Evolutionary conservation across 2,329 filamentous ascomycete genomes (phyloP), one percentile per base, ranked within the genome.

Genomic region (Paecilomyces variotii): DNA sequence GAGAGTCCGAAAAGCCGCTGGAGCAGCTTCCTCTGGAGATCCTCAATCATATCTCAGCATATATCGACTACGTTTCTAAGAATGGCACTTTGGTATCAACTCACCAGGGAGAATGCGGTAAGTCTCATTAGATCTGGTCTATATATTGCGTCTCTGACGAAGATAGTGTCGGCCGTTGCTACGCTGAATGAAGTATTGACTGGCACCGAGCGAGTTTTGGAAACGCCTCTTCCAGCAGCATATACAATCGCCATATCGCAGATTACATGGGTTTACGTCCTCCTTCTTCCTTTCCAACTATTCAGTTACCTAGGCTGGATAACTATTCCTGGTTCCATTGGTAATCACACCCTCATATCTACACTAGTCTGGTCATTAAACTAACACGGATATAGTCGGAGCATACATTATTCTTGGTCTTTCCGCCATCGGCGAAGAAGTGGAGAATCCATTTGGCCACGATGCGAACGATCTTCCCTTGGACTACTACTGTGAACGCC

Each of bases 11-110:
- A 62, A 84, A 82, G 64, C 89, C 90, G 0, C 80, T 93, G 12
- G 90, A 90, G 57, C 92, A 95, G 71, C 79, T 93, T n/a, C 90
- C 90, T 0, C 79, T 93, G 5, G 90, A 95, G 71, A 89, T 94
- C 56, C 78, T 94, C 30, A 87, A 82, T 68, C 87, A 93, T 70
- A 73, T 94, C 3, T 83, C 84, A 24, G 75, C 84, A 26, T 88
- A 88, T 62, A 74, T 89, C 32, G 86, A 91, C 64, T 79, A 80
- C 55, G 75, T 86, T 61, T 79, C 87, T 54, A 64, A 63, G 1
- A 78, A 75, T 55, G 68, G 66, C 9, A 76, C 73, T 27, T 65
- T 80, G 53, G 59, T 61, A 51, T 64, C 68, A 39, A 63, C 71
- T 28, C 72, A 76, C 59, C 75, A 78, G 56, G 65, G 70, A 25